Percentiles rank a stretch among this genome's conserved stretches.
phyloP scores from a whole-genome alignment of 2,329 filamentous ascomycete species.

The Blumeriella jaapii region DNA sequence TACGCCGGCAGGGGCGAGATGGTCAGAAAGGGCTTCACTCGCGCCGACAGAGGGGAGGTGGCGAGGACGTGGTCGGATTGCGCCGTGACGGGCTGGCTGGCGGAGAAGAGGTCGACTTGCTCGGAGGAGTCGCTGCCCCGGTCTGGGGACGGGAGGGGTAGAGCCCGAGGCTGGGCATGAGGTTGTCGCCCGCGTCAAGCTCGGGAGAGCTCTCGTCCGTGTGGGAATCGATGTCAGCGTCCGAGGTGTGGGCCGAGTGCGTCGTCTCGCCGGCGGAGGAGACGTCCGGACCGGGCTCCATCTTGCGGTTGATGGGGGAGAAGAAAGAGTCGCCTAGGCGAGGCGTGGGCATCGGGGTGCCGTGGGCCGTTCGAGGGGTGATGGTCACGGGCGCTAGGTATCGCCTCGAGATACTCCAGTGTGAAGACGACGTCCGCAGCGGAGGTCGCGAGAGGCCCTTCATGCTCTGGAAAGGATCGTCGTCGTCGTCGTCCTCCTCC shows the following conservation, averaged over 20 bases:
- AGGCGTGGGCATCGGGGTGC: slow-evolving; percentile 12
- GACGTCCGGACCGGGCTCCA: slow-evolving; percentile 14
- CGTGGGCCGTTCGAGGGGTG: slow-evolving; percentile 10
- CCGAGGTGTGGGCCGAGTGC: slow-evolving; percentile 19
- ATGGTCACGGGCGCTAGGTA: slow-evolving; percentile 8
- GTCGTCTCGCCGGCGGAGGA: slow-evolving; percentile 24
- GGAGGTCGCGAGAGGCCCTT: slow-evolving; percentile 16
- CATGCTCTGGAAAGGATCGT: slow-evolving; percentile 1
- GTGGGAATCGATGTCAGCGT: slow-evolving; percentile 24
- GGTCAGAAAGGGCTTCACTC: slow-evolving; percentile 6
- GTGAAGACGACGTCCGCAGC: slow-evolving; percentile 13
- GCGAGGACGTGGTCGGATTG: slow-evolving; percentile 22
- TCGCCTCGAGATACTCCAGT: slow-evolving; percentile 11
- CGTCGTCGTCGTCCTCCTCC: slow-evolving; percentile 6
- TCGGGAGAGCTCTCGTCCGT: slow-evolving; percentile 25
- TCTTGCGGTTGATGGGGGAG: slow-evolving; percentile 1
- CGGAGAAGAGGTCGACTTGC: slow-evolving; percentile 21
- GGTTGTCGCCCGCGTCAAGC: slow-evolving; percentile 9
- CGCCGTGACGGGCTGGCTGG: slow-evolving; percentile 21
- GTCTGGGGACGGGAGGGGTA: slow-evolving; percentile 5
- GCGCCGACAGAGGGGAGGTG: slow-evolving; percentile 16
- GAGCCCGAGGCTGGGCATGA: slow-evolving; percentile 8
- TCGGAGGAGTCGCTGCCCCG: not conserved
- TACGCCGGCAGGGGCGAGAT: slow-evolving; percentile 4
- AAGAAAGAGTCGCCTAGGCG: slow-evolving; percentile 8